Evolutionary conservation across 495 filamentous ascomycete genomes (phyloP), one percentile per base, ranked within the genome.

Genomic region (Aspergillus sparsus): DNA sequence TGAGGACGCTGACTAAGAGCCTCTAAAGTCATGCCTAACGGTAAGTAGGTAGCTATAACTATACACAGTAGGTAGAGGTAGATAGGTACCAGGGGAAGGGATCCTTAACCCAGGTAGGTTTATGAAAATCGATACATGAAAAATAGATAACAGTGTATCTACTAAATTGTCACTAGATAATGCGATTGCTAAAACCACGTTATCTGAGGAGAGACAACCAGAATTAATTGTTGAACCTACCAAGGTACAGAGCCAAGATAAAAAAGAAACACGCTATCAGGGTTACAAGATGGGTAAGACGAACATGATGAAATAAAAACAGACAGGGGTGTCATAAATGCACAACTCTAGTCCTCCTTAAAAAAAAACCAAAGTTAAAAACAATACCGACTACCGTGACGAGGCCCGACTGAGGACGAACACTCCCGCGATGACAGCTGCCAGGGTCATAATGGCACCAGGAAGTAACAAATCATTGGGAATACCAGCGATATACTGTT

Each of bases 381-480:
- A 41, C 15, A 6, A 12, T 6, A n/a, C 21, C 7, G 16, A 69
- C 81, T 76, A 92, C 68, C 87, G 81, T 60, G 82, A 86, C 18
- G 84, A 88, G 44, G 86, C 77, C 55, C 94, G 86, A 57, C 91
- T 88, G 64, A 98, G 81, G n/a, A 90, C 83, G 79, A 98, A 98
- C 18, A 97, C 93, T 51, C 88, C 92, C 15, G 91, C 83, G 77
- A 99, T 96, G 18, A 96, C 92, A 16, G 94, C 92, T 7, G 94
- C 95, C 64, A 99, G 74, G 10, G 91, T 91, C n/a, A 91, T 92
- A 71, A 98, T 91, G 16, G 95, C 94, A 57, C 94, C 94, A 0
- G 94, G 95, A 27, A 99, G 82, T 27, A 99, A 79, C 46, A 97
- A 76, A 61, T 99, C 94, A 67, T 99, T 99, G 13, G 94, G 93